Conservation (phyloP, 352 stramenopile species). For the Phytopythium kandeliae region DNA sequence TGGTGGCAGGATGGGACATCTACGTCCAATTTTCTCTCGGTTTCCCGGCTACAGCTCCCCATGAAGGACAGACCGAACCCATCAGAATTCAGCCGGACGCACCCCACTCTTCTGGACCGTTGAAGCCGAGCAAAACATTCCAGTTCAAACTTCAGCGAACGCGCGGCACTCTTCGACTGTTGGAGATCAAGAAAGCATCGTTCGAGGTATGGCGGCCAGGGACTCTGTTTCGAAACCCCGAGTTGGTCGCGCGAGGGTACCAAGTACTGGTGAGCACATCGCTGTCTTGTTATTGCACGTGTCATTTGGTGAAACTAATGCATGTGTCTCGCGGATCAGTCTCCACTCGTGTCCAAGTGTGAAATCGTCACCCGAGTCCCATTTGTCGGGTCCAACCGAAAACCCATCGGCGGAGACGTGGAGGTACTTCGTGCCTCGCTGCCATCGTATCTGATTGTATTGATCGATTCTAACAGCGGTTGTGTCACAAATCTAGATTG, state of each 20-base stretch:
- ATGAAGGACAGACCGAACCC: conserved; percentile 50
- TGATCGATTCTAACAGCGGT: neutral
- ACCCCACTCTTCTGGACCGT: conserved; percentile 20
- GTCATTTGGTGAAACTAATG: no score
- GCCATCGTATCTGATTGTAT: no score
- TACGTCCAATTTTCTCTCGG: conserved; percentile 75
- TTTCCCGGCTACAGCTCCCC: conserved; percentile 46
- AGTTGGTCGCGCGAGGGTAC: conserved; percentile 60
- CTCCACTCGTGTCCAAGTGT: conserved; percentile 39
- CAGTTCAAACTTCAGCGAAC: conserved; percentile 49
- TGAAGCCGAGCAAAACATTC: conserved; percentile 23
- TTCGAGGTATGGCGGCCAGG: conserved; percentile 72
- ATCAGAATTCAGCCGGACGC: conserved; percentile 24
- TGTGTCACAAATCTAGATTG: conserved; percentile 17
- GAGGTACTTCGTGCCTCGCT: conserved; percentile 26
- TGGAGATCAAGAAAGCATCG: conserved; percentile 74
- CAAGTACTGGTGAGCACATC: conserved; percentile 47
- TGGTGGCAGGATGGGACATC: conserved; percentile 38
- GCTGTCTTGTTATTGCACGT: neutral
- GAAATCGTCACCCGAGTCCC: conserved; percentile 46
- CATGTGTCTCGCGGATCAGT: conserved; percentile 22
- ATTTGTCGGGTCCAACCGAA: conserved; percentile 67
- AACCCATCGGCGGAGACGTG: conserved; percentile 53
- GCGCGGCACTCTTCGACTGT: conserved; percentile 63
- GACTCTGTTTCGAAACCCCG: conserved; percentile 57